Base-by-base conservation (phyloP, 108 stramenopile genomes). In the Cyclotella choctawhatcheeana region DNA sequence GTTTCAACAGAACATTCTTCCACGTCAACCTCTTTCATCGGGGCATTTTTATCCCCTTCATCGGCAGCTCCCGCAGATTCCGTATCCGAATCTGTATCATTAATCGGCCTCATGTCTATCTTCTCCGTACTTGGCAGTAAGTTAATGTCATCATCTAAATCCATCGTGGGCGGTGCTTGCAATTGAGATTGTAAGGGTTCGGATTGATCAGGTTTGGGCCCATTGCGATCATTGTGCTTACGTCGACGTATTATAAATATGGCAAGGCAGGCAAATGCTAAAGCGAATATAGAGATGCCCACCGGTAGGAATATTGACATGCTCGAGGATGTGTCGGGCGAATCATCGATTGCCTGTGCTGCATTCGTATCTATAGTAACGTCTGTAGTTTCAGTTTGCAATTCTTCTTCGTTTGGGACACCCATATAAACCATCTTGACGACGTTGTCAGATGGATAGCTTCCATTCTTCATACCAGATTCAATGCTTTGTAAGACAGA, bases 131-230 rank as follows among this genome's bases (percentile, higher is more conserved):
- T 30, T 10, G 59, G 59, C 2, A 60, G 18, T 40, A 60, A 40
- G 25, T 60, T 60, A 60, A 60, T 60, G 43, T 60, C 59, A 43
- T 60, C 59, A 22, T 40, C 59, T 60, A 60, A 60, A 43, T 60
- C 59, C 14, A 60, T 40, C 1, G 59, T 60, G 21, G 26, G 30
- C 24, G 25, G 59, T 40, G 59, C 29, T 22, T 44, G n/a, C 29
- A 56, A 31, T n/a, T 12, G 10, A 1, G 16, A 18, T 5, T n/a
- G n/a, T n/a, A 14, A 24, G 20, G 1, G 34, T 4, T 5, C 37
- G 6, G 35, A 21, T 4, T 40, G 2, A 17, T 3, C 10, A 35
- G 32, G 59, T 24, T 40, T 60, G 37, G 35, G 40, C 21, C 40
- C 40, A 24, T 60, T 40, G 22, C 59, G 35, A 18, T 44, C 40